Evolutionary conservation across 1,139 yeast species (phyloP), one percentile per base, ranked within the genome.

Genomic region (Geotrichum restrictum): DNA sequence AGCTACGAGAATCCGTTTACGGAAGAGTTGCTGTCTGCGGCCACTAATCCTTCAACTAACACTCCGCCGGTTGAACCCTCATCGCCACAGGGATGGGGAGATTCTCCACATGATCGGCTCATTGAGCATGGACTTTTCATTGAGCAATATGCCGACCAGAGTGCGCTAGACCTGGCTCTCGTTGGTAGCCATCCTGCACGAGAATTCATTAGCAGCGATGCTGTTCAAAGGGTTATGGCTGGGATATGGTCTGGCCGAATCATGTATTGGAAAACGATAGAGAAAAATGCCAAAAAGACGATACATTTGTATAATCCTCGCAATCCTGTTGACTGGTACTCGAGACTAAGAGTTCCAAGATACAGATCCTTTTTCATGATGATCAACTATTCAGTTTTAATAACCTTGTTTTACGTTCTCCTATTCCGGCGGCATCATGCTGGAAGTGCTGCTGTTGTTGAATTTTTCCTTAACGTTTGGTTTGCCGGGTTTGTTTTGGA

Each of bases 181-280:
- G 49, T 46, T 6, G 48, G 51, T 13, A 22, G 42, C n/a, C 54
- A 40, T 24, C 44, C 50, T 11, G 56, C 53, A 10, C 36, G 51
- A 32, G 54, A 50, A 33, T 51, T 50, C 21, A 38, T 53, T 13
- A 43, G 51, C 18, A 45, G 54, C 39, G 51, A 51, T 38, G 45
- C 54, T 7, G 55, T 52, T 13, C 52, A 52, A 22, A 22, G 42
- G 7, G 43, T 53, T n/a, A 22, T 42, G 18, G 21, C 21, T 8
- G 51, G 66, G 6, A 63, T 68, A 16, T 68, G 71, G 71, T 60
- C 60, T 16, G 71, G 71, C 11, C 59, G 62, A 11, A 66, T 68
- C 43, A 68, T 68, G 45, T 67, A 64, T 45, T 68, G 70, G 71
- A 62, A 64, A 41, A 60, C 59, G 24, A 67, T 68, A 36, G 59